Evolutionary conservation across 352 stramenopile species (phyloP).

Genomic region (Blastocystis sp.): DNA sequence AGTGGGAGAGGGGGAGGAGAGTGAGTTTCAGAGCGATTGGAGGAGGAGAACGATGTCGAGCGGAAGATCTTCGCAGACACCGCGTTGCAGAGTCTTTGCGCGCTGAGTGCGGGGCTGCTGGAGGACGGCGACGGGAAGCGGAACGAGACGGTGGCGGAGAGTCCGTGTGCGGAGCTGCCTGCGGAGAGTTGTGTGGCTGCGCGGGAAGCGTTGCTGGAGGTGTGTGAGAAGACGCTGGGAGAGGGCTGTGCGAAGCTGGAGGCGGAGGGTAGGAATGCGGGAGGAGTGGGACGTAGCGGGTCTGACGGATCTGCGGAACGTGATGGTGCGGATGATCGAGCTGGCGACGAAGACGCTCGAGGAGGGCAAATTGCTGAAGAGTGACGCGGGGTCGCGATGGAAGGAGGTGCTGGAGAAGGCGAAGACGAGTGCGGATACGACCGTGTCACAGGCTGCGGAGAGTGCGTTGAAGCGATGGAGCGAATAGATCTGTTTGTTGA

Average conservation of each 20-base stretch:
- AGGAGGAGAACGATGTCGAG: slow-evolving; percentile 16
- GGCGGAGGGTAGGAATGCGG: not conserved
- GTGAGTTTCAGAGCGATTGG: not conserved
- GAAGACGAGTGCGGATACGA: not conserved
- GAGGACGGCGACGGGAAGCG: not conserved
- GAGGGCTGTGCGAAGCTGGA: not conserved
- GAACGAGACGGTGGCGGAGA: not conserved
- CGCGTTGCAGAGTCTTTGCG: not conserved
- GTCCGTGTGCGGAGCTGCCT: not conserved
- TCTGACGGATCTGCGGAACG: not conserved
- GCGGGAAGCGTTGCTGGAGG: not conserved
- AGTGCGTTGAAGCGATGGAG: not conserved
- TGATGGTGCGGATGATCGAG: not conserved
- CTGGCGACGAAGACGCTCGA: not conserved
- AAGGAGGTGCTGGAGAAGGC: not conserved
- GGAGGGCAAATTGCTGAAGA: not conserved
- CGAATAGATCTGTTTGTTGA: not conserved
- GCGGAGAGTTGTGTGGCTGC: not conserved
- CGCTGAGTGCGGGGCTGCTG: not conserved
- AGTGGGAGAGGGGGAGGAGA: not conserved
- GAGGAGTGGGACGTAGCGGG: not conserved
- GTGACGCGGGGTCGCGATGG: not conserved
- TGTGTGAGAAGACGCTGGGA: not conserved
- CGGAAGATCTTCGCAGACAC: slow-evolving; percentile 16
- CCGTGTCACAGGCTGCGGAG: not conserved